Conservation (phyloP, 768 basidiomycete species). For the Lactarius hatsudake region DNA sequence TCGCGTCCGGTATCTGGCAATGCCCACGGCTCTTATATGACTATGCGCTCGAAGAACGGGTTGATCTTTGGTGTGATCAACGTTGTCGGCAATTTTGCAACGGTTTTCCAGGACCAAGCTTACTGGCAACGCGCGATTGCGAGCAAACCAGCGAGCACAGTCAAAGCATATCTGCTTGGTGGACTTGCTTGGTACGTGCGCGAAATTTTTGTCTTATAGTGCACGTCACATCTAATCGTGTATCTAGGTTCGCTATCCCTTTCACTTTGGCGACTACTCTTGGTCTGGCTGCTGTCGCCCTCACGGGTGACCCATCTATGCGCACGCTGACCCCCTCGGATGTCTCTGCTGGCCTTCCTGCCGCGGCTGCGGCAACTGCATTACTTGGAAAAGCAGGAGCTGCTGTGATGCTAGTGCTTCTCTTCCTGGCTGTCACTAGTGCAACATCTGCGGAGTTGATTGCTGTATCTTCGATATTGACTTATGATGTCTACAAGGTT, state of each 20-base stretch:
- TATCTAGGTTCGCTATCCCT: constrained; percentile 77
- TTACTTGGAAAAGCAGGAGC: constrained; percentile 80
- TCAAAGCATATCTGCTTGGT: constrained; percentile 88
- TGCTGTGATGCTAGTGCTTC: constrained; percentile 69
- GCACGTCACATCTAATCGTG: not conserved
- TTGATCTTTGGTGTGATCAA: constrained; percentile 78
- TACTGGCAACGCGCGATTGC: constrained; percentile 96
- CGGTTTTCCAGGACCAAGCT: constrained; percentile 56
- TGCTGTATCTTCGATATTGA: constrained; percentile 79
- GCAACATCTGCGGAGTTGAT: constrained; percentile 90
- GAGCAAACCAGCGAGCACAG: constrained; percentile 74
- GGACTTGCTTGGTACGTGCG: constrained; percentile 73
- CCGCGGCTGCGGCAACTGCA: constrained; percentile 79
- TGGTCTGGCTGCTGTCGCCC: constrained; percentile 83
- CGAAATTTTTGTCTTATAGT: not conserved
- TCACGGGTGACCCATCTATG: constrained; percentile 60
- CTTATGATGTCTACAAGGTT: constrained; percentile 84
- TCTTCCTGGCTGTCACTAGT: constrained; percentile 85
- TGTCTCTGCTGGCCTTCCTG: constrained; percentile 85
- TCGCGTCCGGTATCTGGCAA: constrained; percentile 71
- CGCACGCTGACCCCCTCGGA: constrained; percentile 52
- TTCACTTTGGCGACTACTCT: constrained; percentile 85
- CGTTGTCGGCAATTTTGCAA: constrained; percentile 79
- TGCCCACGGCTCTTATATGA: constrained; percentile 74
- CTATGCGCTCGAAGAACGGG: constrained; percentile 57